phyloP scores from a whole-genome alignment of 768 basidiomycete genomes.

The Trametes cingulata region DNA sequence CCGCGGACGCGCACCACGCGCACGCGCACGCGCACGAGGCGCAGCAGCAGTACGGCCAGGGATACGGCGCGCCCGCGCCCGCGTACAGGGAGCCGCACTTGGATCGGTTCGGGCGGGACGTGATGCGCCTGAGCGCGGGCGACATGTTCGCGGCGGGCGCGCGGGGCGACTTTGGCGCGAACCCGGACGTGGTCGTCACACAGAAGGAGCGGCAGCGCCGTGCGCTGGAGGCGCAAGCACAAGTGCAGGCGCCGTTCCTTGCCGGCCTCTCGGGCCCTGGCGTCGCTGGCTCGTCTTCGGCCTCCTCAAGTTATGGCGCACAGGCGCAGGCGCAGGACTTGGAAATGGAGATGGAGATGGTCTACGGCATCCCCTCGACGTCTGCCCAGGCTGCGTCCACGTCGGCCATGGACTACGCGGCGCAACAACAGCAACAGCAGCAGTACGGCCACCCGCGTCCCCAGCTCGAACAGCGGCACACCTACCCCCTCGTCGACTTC shows the following conservation, averaged over 20 bases:
- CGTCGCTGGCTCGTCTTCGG: constrained; percentile 1
- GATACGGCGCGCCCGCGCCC: not conserved
- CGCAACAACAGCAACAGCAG: constrained; percentile 1
- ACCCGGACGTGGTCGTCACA: constrained; percentile 30
- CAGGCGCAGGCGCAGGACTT: not conserved
- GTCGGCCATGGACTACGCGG: constrained; percentile 7
- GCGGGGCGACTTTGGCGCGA: constrained; percentile 48
- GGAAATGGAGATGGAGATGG: not conserved
- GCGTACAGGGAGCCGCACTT: constrained; percentile 29
- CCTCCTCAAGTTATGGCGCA: not conserved
- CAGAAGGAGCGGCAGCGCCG: constrained; percentile 37
- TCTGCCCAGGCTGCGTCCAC: not conserved
- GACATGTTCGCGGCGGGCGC: constrained; percentile 70
- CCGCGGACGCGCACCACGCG: not conserved
- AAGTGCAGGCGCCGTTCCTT: not conserved
- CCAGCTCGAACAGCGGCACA: constrained; percentile 25
- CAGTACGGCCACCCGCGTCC: constrained; percentile 18
- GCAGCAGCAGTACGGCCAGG: not conserved
- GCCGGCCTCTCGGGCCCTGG: constrained; percentile 16
- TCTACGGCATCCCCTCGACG: not conserved
- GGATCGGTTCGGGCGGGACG: constrained; percentile 35
- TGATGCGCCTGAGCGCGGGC: constrained; percentile 49
- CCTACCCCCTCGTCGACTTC: constrained; percentile 22
- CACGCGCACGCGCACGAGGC: not conserved
- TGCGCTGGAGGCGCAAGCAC: constrained; percentile 22